phyloP scores from a whole-genome alignment of 2,329 filamentous ascomycete genomes.

The Elsinoe necatrix region DNA sequence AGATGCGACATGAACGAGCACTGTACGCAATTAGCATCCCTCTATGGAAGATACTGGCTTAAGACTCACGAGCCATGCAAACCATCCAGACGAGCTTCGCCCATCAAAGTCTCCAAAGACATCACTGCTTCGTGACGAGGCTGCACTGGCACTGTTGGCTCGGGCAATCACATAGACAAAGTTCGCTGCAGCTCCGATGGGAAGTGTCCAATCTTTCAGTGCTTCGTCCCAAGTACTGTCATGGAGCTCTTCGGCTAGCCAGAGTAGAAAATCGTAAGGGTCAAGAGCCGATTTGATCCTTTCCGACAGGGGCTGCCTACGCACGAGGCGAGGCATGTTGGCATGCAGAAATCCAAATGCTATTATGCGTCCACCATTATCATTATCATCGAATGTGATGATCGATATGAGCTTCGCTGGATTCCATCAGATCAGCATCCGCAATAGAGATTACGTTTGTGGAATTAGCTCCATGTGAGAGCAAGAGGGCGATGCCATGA shows the following conservation, averaged over 20 bases:
- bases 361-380: neutral
- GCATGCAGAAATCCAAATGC: neutral
- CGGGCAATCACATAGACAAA: constrained; percentile 71
- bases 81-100: constrained; percentile 51
- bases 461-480: neutral
- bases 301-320: constrained; percentile 68
- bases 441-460: neutral
- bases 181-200: constrained; percentile 69
- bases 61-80: constrained; percentile 51
- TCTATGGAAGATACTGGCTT: constrained; percentile 12
- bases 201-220: constrained; percentile 61
- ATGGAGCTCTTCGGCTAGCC: constrained; percentile 87
- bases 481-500: neutral
- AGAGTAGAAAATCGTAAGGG: constrained; percentile 80
- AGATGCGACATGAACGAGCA: constrained; percentile 59
- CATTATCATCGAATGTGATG: neutral
- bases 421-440: neutral
- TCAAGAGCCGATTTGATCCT: constrained; percentile 75
- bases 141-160: constrained; percentile 36
- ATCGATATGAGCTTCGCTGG: neutral
- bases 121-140: constrained; percentile 53
- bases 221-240: constrained; percentile 81
- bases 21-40: constrained; percentile 20
- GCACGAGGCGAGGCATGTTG: constrained; percentile 68
- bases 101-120: constrained; percentile 66